Evolutionary conservation across 2,329 filamentous ascomycete species (phyloP).

Genomic region (Aureobasidium vineae): DNA sequence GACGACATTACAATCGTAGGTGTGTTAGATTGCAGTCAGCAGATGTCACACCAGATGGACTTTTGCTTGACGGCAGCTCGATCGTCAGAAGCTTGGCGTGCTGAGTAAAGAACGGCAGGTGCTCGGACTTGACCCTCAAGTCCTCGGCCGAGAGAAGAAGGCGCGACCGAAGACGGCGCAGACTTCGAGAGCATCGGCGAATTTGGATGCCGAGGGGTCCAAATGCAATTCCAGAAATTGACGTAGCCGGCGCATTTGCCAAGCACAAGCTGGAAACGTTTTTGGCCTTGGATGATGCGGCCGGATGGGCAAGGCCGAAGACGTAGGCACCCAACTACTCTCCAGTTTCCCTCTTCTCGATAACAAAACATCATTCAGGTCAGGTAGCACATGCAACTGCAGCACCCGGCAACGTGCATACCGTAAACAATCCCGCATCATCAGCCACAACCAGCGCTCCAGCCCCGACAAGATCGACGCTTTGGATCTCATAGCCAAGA

Average conservation of each 20-base stretch:
- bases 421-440: background rate
- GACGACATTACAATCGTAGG: constrained; percentile 42
- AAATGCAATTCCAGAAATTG: background rate
- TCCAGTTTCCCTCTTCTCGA: background rate
- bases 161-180: background rate
- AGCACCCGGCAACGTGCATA: constrained; percentile 12
- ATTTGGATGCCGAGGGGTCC: constrained; percentile 1
- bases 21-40: constrained; percentile 1
- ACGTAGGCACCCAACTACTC: background rate
- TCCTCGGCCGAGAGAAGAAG: constrained; percentile 1
- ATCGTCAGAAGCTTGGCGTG: constrained; percentile 8
- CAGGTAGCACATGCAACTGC: background rate
- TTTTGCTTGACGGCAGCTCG: constrained; percentile 13
- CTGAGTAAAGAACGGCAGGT: constrained; percentile 9
- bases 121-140: background rate
- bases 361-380: background rate
- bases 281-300: constrained; percentile 13
- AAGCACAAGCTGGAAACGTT: constrained; percentile 8
- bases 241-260: constrained; percentile 14
- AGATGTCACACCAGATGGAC: constrained; percentile 24
- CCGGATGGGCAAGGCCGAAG: constrained; percentile 14
- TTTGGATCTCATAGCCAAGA: constrained; percentile 5
- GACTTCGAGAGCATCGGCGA: background rate
- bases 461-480: constrained; percentile 16
- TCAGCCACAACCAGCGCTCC: constrained; percentile 6